Conservation (phyloP, 2,329 filamentous ascomycete species). For the Grosmannia serpens region DNA sequence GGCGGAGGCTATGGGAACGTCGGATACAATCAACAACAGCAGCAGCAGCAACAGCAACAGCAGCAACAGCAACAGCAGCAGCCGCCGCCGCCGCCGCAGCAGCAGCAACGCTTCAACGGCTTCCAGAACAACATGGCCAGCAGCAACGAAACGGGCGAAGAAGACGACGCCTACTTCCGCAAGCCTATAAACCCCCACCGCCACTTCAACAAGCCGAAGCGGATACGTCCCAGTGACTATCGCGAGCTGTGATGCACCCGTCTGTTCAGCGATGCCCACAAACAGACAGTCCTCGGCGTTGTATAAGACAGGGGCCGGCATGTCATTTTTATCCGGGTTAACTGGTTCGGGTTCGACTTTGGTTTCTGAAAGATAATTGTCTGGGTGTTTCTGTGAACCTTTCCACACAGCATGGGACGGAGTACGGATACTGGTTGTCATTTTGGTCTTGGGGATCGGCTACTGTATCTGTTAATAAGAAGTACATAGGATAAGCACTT, state of each 20-base stretch:
- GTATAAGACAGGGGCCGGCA: neutral
- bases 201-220: conserved; percentile 68
- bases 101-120: conserved; percentile 6
- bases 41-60: neutral
- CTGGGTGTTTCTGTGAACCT: neutral
- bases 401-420: neutral
- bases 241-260: conserved; percentile 53
- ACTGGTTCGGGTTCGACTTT: no score
- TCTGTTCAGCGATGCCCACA: neutral
- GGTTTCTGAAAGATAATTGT: neutral
- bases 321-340: no score
- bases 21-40: neutral
- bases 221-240: conserved; percentile 82
- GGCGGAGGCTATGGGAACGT: neutral
- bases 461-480: neutral
- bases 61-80: neutral
- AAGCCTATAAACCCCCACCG: conserved; percentile 93
- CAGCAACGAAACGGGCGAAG: conserved; percentile 38
- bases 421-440: neutral
- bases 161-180: conserved; percentile 87
- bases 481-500: neutral
- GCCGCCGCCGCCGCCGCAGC: neutral
- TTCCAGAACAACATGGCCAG: conserved; percentile 4
- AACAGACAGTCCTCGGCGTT: neutral
- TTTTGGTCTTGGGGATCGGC: neutral